Evolutionary conservation across 2,329 filamentous ascomycete genomes (phyloP).

Genomic region (Stachybotrys chlorohalonatus): DNA sequence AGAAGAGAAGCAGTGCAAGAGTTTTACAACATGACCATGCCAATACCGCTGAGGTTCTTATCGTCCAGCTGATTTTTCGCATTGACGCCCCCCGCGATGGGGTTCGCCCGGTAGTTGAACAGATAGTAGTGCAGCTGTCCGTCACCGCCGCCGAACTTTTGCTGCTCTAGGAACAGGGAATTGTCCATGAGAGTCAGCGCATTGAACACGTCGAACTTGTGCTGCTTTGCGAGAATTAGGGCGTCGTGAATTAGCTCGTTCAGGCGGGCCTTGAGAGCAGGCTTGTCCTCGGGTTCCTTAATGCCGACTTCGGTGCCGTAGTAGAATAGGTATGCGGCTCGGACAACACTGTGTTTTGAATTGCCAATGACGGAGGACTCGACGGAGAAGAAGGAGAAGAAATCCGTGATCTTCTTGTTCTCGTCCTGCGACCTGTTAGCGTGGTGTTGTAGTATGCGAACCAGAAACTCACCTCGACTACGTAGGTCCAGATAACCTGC

Average conservation of each 20-base stretch:
- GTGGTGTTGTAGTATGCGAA: not conserved
- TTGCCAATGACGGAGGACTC: conserved; percentile 87
- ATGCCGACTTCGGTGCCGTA: conserved; percentile 83
- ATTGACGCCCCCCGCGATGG: conserved; percentile 80
- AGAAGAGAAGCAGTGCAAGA: not conserved
- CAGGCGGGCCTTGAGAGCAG: conserved; percentile 66
- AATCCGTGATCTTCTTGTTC: conserved; percentile 82
- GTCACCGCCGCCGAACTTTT: conserved; percentile 91
- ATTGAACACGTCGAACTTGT: conserved; percentile 93
- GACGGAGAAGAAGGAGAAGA: conserved; percentile 93
- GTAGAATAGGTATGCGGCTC: conserved; percentile 94
- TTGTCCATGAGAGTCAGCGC: conserved; percentile 92
- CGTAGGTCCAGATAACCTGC: conserved; percentile 88
- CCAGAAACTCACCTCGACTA: conserved; percentile 57
- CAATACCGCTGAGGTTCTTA: conserved; percentile 74
- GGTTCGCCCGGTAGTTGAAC: conserved; percentile 88
- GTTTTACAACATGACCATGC: conserved; percentile 64
- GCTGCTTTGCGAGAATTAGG: conserved; percentile 75
- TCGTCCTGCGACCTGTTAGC: conserved; percentile 28
- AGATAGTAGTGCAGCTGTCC: conserved; percentile 95
- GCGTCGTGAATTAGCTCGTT: conserved; percentile 77
- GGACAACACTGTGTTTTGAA: conserved; percentile 67
- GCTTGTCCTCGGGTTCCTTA: conserved; percentile 38
- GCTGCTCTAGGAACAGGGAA: conserved; percentile 80
- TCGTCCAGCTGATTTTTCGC: conserved; percentile 69